A percentile compares a stretch with the other conserved stretches of the same genome.
phyloP scores from a whole-genome alignment of 805 yeast species.

The Teunomyces stri region DNA sequence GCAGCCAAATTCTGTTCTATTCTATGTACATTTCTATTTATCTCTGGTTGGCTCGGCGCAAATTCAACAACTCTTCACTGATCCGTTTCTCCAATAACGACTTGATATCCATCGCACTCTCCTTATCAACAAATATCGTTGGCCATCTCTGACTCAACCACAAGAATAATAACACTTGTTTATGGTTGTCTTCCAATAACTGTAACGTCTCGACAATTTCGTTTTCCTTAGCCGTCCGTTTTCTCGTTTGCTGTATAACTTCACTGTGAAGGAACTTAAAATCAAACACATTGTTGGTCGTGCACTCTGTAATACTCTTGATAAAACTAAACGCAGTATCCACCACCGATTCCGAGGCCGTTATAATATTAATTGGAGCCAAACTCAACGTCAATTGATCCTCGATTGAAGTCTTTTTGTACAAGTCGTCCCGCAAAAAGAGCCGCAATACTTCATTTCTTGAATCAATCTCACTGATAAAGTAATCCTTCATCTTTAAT shows the following conservation, averaged over 20 bases:
- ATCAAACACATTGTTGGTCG: constrained; percentile 56
- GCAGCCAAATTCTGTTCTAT: not conserved
- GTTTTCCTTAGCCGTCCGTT: constrained; percentile 15
- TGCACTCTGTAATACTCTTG: constrained; percentile 52
- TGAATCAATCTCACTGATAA: constrained; percentile 37
- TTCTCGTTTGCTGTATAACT: constrained; percentile 21
- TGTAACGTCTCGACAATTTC: constrained; percentile 21
- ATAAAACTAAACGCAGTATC: constrained; percentile 48
- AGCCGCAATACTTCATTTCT: constrained; percentile 41
- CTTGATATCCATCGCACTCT: constrained; percentile 69
- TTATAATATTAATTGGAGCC: constrained; percentile 52
- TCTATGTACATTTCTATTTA: constrained; percentile 2
- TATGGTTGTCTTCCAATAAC: constrained; percentile 64
- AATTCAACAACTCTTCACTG: constrained; percentile 42
- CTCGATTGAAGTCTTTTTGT: constrained; percentile 37
- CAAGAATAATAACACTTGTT: constrained; percentile 61
- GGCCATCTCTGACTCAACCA: constrained; percentile 93
- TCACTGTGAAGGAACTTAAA: constrained; percentile 33
- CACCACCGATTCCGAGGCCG: constrained; percentile 34
- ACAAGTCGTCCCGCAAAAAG: constrained; percentile 36
- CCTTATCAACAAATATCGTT: constrained; percentile 69
- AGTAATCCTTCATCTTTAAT: constrained; percentile 23
- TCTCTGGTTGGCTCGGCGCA: constrained; percentile 20
- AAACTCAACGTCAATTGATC: constrained; percentile 59
- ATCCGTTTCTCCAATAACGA: constrained; percentile 64